Conservation (phyloP, 2,329 filamentous ascomycete species). For the Penicillium sp. region DNA sequence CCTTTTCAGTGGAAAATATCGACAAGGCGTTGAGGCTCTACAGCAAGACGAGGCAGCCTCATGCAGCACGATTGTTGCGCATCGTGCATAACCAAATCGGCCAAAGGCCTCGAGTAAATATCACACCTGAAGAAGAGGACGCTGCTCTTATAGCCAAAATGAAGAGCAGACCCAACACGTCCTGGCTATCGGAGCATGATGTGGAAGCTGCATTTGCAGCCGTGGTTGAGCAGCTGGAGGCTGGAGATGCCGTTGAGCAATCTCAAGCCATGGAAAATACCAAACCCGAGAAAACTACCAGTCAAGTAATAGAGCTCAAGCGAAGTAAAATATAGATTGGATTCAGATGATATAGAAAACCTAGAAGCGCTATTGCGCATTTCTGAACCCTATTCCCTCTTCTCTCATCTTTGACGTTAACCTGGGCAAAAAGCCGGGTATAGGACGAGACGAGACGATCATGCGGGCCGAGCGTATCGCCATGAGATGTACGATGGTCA, state of each 20-base stretch:
- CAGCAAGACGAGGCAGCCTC: conserved; percentile 44
- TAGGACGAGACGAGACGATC: no score
- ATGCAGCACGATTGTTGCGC: conserved; percentile 39
- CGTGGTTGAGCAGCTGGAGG: neutral
- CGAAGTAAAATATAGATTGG: neutral
- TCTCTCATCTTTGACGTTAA: no score
- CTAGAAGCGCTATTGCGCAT: neutral
- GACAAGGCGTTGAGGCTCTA: conserved; percentile 40
- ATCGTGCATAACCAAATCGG: conserved; percentile 31
- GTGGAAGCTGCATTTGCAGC: conserved; percentile 40
- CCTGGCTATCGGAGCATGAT: conserved; percentile 51
- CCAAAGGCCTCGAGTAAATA: neutral
- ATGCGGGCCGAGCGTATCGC: no score
- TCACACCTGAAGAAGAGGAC: conserved; percentile 34
- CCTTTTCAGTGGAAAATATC: conserved; percentile 19
- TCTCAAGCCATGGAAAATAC: neutral
- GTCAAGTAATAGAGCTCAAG: neutral
- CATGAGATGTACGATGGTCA: no score
- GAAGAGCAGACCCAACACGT: conserved; percentile 36
- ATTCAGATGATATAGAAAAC: neutral
- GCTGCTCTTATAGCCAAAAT: conserved; percentile 39
- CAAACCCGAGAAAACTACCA: no score
- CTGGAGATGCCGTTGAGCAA: neutral
- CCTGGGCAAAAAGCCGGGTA: no score
- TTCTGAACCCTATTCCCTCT: no score